Conservation (phyloP, 148 eudicot species). For the Spergularia bocconei region DNA sequence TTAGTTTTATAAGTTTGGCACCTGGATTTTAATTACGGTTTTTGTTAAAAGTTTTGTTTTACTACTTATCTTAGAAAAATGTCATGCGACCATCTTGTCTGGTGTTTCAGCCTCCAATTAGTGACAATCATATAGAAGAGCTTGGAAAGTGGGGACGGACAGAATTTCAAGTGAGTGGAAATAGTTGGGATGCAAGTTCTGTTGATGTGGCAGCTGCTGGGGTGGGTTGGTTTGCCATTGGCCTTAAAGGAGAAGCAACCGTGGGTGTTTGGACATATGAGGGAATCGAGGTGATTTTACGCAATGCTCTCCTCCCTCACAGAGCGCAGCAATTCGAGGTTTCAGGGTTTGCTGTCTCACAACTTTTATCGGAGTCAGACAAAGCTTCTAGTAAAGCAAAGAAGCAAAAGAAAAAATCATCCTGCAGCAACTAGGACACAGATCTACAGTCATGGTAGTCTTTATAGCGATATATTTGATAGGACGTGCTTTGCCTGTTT, state of each 20-base stretch:
- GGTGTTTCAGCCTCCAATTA: constrained; percentile 75
- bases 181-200: constrained; percentile 70
- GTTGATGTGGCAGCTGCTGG: constrained; percentile 81
- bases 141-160: constrained; percentile 73
- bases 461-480: not conserved
- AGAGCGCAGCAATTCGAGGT: constrained; percentile 64
- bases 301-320: constrained; percentile 69
- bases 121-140: constrained; percentile 55
- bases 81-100: constrained; percentile 10
- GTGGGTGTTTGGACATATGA: constrained; percentile 85
- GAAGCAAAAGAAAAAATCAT: constrained; percentile 34
- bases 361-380: constrained; percentile 74
- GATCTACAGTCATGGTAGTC: not conserved
- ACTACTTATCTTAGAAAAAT: not conserved
- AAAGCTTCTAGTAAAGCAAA: constrained; percentile 42
- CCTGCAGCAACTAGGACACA: not conserved
- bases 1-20: not conserved
- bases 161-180: constrained; percentile 59
- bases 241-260: constrained; percentile 71
- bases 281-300: constrained; percentile 61
- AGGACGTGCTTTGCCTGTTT: no score
- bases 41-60: not conserved
- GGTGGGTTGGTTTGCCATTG: constrained; percentile 96
- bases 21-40: not conserved
- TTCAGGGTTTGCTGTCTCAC: constrained; percentile 79